These are phyloP conservation scores for Tetrahymena borealis DNA, from an alignment of 73 alveolate species.

Conservation along the genomic window DNA sequence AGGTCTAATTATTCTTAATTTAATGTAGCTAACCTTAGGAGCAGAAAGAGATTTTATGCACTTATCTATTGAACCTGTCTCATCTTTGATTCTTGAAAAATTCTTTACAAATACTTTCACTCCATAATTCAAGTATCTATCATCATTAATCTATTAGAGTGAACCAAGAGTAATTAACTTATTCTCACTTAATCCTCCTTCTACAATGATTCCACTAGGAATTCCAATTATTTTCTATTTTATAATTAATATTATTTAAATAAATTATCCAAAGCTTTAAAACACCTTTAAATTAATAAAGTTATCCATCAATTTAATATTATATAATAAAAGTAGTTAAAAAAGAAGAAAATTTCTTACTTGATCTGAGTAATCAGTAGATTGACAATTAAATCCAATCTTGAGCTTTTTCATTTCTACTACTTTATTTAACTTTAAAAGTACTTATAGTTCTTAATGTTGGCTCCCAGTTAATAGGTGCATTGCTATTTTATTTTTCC, in stretches of 20 bases:
- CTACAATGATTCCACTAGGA: neutral
- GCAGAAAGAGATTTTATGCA: neutral
- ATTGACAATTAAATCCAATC: neutral
- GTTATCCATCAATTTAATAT: neutral
- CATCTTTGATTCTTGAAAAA: neutral
- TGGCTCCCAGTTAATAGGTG: neutral
- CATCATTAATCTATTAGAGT: neutral
- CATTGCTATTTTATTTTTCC: neutral
- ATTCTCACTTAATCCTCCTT: neutral
- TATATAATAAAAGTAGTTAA: neutral
- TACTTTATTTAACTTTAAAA: neutral
- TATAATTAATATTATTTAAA: neutral
- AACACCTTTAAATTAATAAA: neutral
- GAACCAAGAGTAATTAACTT: neutral
- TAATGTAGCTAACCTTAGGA: neutral
- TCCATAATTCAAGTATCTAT: neutral
- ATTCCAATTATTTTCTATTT: neutral
- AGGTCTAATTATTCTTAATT: neutral
- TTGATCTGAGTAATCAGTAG: neutral
- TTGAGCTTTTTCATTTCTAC: neutral
- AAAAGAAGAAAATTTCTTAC: neutral
- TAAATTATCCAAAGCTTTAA: neutral
- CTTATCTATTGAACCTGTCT: neutral
- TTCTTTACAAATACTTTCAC: neutral
- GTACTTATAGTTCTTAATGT: neutral